Base-by-base conservation (phyloP, 2,329 filamentous ascomycete genomes). In the Sordariomycetes sp. region DNA sequence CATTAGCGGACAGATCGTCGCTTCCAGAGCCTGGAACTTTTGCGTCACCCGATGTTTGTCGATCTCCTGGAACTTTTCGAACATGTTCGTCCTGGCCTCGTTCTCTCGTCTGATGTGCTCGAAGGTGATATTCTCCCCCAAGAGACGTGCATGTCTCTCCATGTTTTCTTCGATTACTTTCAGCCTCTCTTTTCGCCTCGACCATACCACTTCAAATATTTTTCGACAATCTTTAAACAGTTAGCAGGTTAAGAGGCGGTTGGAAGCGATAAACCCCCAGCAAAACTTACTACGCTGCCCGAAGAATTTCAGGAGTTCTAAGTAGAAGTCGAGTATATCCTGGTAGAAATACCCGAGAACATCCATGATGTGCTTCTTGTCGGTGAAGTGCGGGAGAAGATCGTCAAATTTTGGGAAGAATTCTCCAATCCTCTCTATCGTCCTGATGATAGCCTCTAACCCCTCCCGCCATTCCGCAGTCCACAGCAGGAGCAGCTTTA, bases 291-390 rank as follows among this genome's bases (percentile, higher is more conserved):
- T n/a, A 7, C 24, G 24, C 32, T 22, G 35, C 34, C 37, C 24
- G 20, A 55, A 55, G n/a, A 55, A 46, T 12, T 55, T 20, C 18
- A 55, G 14, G 24, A 22, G 16, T 22, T 22, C 54, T 8, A 40
- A 24, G 34, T 55, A 55, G 35, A 55, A 55, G 35, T 55, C 54
- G 35, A 55, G 54, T n/a, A 55, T 40, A 35, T 55, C 54, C 22
- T 4, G 12, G 37, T 24, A 55, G 24, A 25, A 40, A 16, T 46
- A n/a, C 8, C 20, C 54, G 5, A 55, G n/a, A 40, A 55, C 14
- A n/a, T 32, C 35, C 20, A 16, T 55, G 35, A 40, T 48, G 22
- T 24, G 35, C n/a, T n/a, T 48, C n/a, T 28, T 40, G 7, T 55
- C 7, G 18, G 20, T 10, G 20, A 55, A 54, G 22, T 24, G n/a